These are phyloP conservation scores for Colletotrichum higginsianum DNA, from an alignment of 2,329 filamentous ascomycete genomes.

Conservation along the genomic window DNA sequence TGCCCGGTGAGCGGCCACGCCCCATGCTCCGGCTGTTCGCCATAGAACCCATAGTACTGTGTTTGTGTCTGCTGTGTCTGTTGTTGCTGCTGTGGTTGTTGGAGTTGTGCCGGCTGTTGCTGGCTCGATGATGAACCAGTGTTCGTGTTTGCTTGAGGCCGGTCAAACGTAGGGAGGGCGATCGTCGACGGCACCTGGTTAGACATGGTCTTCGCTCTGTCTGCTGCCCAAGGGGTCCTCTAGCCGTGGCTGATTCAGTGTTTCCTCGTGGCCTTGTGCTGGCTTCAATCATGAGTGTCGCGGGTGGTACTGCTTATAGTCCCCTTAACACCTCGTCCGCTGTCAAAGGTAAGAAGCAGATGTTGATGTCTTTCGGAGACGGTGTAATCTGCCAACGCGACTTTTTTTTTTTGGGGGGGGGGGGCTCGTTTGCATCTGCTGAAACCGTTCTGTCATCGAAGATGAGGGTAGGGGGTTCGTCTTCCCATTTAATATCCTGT, in stretches of 20 bases:
- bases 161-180: slow-evolving; percentile 23
- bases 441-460: background rate
- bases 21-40: too few relatives aligned
- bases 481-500: background rate
- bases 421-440: background rate
- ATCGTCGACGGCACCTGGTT: slow-evolving; percentile 19
- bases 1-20: too few relatives aligned
- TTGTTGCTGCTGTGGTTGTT: background rate
- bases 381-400: background rate
- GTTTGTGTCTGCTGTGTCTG: background rate
- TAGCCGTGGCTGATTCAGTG: background rate
- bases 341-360: background rate
- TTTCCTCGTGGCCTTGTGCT: background rate
- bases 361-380: background rate
- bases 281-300: background rate
- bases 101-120: background rate
- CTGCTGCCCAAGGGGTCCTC: background rate
- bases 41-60: too few relatives aligned
- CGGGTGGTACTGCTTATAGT: background rate
- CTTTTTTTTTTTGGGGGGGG: too few relatives aligned
- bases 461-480: background rate
- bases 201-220: slow-evolving; percentile 4
- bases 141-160: background rate
- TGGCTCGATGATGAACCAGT: background rate
- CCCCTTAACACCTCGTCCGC: background rate